A percentile compares a stretch with the other conserved stretches of the same genome.
Conservation (phyloP, 2,329 filamentous ascomycete genomes). For the Pseudogymnoascus sp. region DNA sequence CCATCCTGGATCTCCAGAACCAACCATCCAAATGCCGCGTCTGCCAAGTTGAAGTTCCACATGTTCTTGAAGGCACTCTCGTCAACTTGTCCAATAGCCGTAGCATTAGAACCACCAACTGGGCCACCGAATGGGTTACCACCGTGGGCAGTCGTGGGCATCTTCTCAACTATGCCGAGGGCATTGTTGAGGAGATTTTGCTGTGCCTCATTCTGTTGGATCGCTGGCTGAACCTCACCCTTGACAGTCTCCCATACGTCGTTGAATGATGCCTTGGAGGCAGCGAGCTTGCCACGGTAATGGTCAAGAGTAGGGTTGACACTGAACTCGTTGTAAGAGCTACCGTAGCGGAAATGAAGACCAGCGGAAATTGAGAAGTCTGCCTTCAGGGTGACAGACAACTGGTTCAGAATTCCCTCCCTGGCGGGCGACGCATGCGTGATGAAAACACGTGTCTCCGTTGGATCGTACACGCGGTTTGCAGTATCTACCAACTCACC, state of each 20-base stretch:
- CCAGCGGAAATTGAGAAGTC: slow-evolving; percentile 98
- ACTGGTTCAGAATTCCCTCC: slow-evolving; percentile 93
- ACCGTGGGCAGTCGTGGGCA: slow-evolving; percentile 90
- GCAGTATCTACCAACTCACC: slow-evolving; percentile 96
- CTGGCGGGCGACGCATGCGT: slow-evolving; percentile 95
- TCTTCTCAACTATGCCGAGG: slow-evolving; percentile 91
- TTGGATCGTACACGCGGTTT: slow-evolving; percentile 96
- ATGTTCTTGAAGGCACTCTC: slow-evolving; percentile 99
- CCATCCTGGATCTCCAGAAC: slow-evolving; percentile 93
- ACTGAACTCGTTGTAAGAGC: slow-evolving; percentile 99
- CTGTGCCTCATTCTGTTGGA: slow-evolving; percentile 87
- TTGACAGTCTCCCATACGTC: slow-evolving; percentile 99
- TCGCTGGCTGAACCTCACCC: slow-evolving; percentile 88
- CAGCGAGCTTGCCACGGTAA: slow-evolving; percentile 95
- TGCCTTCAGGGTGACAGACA: slow-evolving; percentile 93
- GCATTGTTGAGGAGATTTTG: slow-evolving; percentile 88
- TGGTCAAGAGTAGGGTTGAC: slow-evolving; percentile 97
- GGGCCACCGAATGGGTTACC: slow-evolving; percentile 95
- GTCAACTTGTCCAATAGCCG: slow-evolving; percentile 79
- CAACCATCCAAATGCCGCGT: slow-evolving; percentile 94
- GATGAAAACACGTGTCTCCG: slow-evolving; percentile 92
- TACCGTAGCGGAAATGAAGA: slow-evolving; percentile 96
- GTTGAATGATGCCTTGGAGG: slow-evolving; percentile 96
- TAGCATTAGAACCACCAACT: slow-evolving; percentile 57
- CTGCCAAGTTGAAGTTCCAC: slow-evolving; percentile 99